Evolutionary conservation across 805 yeast genomes (phyloP).

Genomic region (Kuraishia ogatae): DNA sequence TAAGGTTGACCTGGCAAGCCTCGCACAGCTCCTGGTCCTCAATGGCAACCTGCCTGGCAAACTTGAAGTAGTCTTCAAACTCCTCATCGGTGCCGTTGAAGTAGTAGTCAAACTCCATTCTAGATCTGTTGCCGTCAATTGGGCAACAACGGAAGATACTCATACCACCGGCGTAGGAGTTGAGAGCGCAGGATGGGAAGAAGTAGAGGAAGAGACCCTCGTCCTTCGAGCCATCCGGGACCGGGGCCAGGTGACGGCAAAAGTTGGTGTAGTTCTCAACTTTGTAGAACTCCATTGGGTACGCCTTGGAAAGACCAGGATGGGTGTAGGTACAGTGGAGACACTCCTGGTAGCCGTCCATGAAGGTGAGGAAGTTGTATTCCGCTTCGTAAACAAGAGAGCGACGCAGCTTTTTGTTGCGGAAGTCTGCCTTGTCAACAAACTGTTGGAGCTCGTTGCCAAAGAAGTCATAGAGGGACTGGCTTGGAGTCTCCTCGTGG

Average conservation of each 20-base stretch:
- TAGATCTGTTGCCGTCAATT: slow-evolving; percentile 14
- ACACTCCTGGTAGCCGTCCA: slow-evolving; percentile 21
- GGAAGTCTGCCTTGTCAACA: slow-evolving; percentile 12
- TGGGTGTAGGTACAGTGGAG: slow-evolving; percentile 19
- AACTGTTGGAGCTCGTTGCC: slow-evolving; percentile 14
- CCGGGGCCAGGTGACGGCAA: slow-evolving; percentile 17
- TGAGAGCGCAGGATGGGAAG: slow-evolving; percentile 19
- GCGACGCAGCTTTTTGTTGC: slow-evolving; percentile 11
- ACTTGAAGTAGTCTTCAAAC: slow-evolving; percentile 17
- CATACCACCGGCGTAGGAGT: slow-evolving; percentile 21
- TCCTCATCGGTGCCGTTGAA: slow-evolving; percentile 18
- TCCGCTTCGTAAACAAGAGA: slow-evolving; percentile 16
- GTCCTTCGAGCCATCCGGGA: slow-evolving; percentile 4
- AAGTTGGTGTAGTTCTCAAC: slow-evolving; percentile 18
- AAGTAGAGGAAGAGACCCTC: slow-evolving; percentile 18
- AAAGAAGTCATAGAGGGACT: slow-evolving; percentile 11
- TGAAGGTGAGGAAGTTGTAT: slow-evolving; percentile 15
- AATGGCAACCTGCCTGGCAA: slow-evolving; percentile 22
- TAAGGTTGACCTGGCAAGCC: slow-evolving; percentile 18
- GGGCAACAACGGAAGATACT: slow-evolving; percentile 20
- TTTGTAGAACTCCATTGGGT: slow-evolving; percentile 18
- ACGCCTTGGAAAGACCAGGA: slow-evolving; percentile 17
- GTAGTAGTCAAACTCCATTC: slow-evolving; percentile 23
- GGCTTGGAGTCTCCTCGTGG: slow-evolving; percentile 14
- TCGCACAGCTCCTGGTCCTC: slow-evolving; percentile 23